Evolutionary conservation across 768 basidiomycete genomes (phyloP), one percentile per base, ranked within the genome.

Genomic region (Sistotremastrum suecicum): DNA sequence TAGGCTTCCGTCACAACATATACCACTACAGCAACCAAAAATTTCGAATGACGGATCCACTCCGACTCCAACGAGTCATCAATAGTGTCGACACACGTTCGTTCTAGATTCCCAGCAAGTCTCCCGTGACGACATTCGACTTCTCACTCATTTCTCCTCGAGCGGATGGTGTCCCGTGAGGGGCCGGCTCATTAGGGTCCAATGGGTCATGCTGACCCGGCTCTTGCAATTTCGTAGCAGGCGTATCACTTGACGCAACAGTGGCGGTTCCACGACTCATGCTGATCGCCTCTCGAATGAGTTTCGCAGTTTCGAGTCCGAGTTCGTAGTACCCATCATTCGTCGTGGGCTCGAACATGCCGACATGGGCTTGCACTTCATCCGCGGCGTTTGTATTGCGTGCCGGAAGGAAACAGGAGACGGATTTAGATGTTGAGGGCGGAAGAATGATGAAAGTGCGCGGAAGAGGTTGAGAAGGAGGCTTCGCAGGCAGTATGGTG

Each of bases 301-400:
- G 53, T 42, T 74, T 68, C 11, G 76, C 79, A 1, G 76, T 73
- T 39, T 71, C 64, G 35, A 92, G 64, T 1, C 89, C 91, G 5
- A 95, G 67, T 53, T 78, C 77, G 56, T 92, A 92, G 62, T 89
- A 95, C 12, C 89, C 89, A 53, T 92, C 89, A 55, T 95, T 94
- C 28, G 76, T 78, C 51, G 67, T 71, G 4, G 76, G 72, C 48
- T 72, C 70, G 62, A 95, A 97, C 83, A 97, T 94, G 34, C 80
- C 80, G 34, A 76, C 85, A 57, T 97, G 91, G 5, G 87, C 90
- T 48, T 80, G 69, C 6, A 92, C 63, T 60, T 94, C 90, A 55
- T 90, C 83, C 28, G 68, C 49, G 0, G 80, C 83, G 29, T 80
- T 58, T 3, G 66, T 71, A 53, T 94, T 95, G 32, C 66, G 67